Percentiles rank a stretch among this genome's conserved stretches.
Conservation (phyloP, 1,284 basidiomycete species). For the Coriolopsis trogii region DNA sequence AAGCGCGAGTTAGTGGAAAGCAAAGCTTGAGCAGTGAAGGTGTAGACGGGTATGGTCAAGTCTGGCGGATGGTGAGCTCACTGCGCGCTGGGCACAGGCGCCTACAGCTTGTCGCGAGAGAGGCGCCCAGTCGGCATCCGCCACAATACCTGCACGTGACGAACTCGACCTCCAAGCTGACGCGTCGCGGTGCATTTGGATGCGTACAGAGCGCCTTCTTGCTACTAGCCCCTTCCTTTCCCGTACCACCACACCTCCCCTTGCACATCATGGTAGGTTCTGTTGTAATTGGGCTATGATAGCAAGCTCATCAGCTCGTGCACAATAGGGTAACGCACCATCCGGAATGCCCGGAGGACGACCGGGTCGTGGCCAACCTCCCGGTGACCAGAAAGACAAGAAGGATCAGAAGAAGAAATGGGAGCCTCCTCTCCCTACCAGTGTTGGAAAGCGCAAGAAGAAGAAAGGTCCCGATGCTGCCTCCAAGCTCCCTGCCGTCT, state of each 20-base stretch:
- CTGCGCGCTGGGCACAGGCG: neutral
- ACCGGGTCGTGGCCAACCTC: conserved; percentile 38
- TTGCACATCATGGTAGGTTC: conserved; percentile 30
- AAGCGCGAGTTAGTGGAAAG: too few species aligned
- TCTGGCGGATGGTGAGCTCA: too few species aligned
- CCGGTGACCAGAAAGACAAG: conserved; percentile 59
- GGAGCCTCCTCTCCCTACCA: conserved; percentile 98
- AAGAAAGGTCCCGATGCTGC: conserved; percentile 90
- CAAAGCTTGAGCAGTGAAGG: too few species aligned
- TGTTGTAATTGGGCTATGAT: neutral
- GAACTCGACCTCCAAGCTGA: conserved; percentile 45
- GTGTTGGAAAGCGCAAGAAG: conserved; percentile 96
- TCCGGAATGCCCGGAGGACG: conserved; percentile 64
- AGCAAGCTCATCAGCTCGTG: too few species aligned
- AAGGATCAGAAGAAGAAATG: conserved; percentile 93
- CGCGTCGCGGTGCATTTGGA: conserved; percentile 51
- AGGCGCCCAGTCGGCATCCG: conserved; percentile 15
- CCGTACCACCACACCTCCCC: neutral
- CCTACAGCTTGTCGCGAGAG: neutral
- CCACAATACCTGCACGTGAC: conserved; percentile 17
- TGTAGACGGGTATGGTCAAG: too few species aligned
- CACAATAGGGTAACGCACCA: conserved; percentile 84
- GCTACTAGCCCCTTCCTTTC: conserved; percentile 28
- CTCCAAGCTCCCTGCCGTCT: conserved; percentile 92
- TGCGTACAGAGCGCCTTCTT: conserved; percentile 34